A percentile compares a stretch with the other conserved stretches of the same genome.
Evolutionary conservation across 2,329 filamentous ascomycete genomes (phyloP).

Genomic region (Cercospora brassicicola): DNA sequence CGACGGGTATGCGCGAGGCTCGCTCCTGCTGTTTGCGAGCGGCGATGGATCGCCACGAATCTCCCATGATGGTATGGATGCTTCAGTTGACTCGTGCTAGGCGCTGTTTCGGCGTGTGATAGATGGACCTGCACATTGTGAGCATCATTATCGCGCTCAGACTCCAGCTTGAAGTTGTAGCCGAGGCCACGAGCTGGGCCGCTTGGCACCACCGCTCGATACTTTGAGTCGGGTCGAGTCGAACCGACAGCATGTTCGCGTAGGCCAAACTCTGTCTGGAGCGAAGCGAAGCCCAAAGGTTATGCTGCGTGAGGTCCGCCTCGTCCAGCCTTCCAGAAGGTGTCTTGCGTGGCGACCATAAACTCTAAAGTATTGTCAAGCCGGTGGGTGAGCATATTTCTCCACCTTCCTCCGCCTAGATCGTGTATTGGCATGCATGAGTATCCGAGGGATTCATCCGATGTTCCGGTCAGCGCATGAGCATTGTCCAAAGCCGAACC

Average conservation of each 20-base stretch:
- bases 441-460: background rate
- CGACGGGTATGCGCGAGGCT: slow-evolving; percentile 43
- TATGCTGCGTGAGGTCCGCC: background rate
- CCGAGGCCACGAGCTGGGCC: background rate
- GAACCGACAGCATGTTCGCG: background rate
- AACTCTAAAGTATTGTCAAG: background rate
- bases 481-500: background rate
- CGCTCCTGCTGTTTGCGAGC: slow-evolving; percentile 46
- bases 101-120: background rate
- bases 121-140: background rate
- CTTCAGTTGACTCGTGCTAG: background rate
- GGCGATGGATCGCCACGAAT: slow-evolving; percentile 45
- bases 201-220: background rate
- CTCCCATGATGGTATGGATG: slow-evolving; percentile 29
- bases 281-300: background rate
- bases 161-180: background rate
- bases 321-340: background rate
- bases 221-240: background rate
- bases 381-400: background rate
- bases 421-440: background rate
- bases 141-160: background rate
- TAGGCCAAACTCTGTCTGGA: background rate
- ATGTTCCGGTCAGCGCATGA: background rate
- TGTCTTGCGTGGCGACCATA: background rate
- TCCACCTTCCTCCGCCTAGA: background rate